Percentiles rank a stretch among this genome's conserved stretches.
Conservation (phyloP, 176 grass and related monocot species). For the Ensete glaucum region DNA sequence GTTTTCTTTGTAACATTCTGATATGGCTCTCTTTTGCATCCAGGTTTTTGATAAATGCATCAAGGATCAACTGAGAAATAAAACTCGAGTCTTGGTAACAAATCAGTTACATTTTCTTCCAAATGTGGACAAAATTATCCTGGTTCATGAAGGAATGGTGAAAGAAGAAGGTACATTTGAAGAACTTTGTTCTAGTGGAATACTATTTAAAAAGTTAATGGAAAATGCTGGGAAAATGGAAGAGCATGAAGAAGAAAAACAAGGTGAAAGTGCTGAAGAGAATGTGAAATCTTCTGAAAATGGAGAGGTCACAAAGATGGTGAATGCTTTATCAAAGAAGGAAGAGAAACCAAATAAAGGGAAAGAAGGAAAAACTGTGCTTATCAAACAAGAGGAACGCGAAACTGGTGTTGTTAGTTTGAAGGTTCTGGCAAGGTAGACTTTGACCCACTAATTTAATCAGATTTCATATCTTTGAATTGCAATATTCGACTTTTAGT, state of each 20-base stretch:
- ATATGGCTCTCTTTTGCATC: conserved; percentile 7
- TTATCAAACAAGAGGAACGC: conserved; percentile 96
- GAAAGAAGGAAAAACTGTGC: conserved; percentile 76
- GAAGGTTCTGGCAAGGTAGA: conserved; percentile 90
- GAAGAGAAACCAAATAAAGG: conserved; percentile 46
- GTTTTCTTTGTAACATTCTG: background rate
- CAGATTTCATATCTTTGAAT: background rate
- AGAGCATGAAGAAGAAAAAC: conserved; percentile 79
- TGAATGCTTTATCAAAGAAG: conserved; percentile 32
- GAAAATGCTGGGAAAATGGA: conserved; percentile 99
- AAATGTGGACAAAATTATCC: conserved; percentile 86
- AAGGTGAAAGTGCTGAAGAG: conserved; percentile 32
- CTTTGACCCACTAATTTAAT: background rate
- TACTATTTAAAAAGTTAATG: conserved; percentile 91
- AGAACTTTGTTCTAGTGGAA: conserved; percentile 72
- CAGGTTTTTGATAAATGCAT: conserved; percentile 99
- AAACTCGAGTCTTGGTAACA: conserved; percentile 95
- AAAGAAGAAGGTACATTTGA: conserved; percentile 98
- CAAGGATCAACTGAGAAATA: conserved; percentile 72
- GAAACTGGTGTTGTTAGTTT: conserved; percentile 91
- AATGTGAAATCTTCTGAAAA: conserved; percentile 44
- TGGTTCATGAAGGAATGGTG: conserved; percentile 82
- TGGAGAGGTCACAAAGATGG: conserved; percentile 26
- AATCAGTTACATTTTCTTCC: conserved; percentile 98
- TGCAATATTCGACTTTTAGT: background rate